Conservation (phyloP, 2,329 filamentous ascomycete species). For the Moelleriella libera region DNA sequence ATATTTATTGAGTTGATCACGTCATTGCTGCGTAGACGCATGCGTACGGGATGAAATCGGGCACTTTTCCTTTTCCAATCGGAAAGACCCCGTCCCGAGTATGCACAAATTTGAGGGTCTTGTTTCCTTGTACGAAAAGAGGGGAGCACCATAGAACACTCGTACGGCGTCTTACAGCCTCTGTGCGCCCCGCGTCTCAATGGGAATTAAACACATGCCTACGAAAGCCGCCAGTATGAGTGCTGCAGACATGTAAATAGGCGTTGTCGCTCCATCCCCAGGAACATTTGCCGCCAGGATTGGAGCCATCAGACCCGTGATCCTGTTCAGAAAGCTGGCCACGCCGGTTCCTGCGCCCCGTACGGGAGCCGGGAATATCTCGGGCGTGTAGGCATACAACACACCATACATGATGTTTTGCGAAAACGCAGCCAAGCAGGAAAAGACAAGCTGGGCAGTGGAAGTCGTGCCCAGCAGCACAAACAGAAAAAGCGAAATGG, state of each 20-base stretch:
- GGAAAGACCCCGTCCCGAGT: too few species aligned
- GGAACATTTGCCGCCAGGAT: constrained; percentile 49
- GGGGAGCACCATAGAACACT: not conserved
- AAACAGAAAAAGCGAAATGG: constrained; percentile 55
- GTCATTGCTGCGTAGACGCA: too few species aligned
- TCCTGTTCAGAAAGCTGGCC: constrained; percentile 54
- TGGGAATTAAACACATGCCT: constrained; percentile 45
- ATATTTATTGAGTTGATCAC: too few species aligned
- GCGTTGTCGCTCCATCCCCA: constrained; percentile 40
- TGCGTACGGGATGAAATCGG: too few species aligned
- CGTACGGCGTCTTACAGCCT: constrained; percentile 24
- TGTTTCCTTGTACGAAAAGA: too few species aligned
- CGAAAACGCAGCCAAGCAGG: constrained; percentile 54
- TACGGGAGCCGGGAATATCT: constrained; percentile 60
- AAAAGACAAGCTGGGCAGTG: constrained; percentile 47
- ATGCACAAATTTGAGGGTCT: too few species aligned
- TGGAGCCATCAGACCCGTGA: constrained; percentile 54
- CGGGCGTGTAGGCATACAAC: constrained; percentile 63
- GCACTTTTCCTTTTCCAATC: too few species aligned
- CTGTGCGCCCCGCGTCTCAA: constrained; percentile 47
- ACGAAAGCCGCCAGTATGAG: constrained; percentile 46
- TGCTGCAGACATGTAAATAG: constrained; percentile 41
- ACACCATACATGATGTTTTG: constrained; percentile 70
- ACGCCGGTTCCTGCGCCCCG: constrained; percentile 61
- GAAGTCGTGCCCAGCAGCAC: constrained; percentile 43